Evolutionary conservation across 176 grass and related monocot species (phyloP).

Genomic region (Guadua angustifolia): DNA sequence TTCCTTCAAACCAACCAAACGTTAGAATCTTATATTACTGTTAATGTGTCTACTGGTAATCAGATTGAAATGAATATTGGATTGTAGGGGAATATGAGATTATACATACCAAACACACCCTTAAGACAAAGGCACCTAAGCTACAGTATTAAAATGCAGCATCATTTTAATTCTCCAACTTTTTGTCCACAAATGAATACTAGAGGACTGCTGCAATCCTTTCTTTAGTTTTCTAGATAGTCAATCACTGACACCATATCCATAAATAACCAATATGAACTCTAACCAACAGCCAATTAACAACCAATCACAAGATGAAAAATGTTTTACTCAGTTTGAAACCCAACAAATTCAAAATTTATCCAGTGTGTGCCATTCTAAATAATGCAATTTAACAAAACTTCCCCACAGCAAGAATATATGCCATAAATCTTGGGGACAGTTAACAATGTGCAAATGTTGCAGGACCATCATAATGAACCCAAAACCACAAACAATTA

Average conservation of each 20-base stretch:
- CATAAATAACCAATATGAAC: constrained; percentile 12
- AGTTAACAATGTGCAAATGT: constrained; percentile 5
- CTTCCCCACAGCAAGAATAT: constrained; percentile 5
- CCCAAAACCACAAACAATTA: not conserved
- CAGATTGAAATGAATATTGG: too few species aligned
- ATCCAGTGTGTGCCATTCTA: not conserved
- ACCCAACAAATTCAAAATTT: constrained; percentile 17
- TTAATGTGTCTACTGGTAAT: too few species aligned
- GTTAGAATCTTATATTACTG: too few species aligned
- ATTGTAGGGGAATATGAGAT: too few species aligned
- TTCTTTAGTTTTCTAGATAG: not conserved
- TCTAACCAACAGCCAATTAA: not conserved
- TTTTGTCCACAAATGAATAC: constrained; percentile 5
- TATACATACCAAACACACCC: too few species aligned
- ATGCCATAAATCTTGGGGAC: not conserved
- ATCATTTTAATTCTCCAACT: not conserved
- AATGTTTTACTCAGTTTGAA: not conserved
- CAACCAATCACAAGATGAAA: not conserved
- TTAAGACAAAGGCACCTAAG: not conserved
- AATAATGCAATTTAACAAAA: constrained; percentile 32
- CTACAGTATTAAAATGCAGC: constrained; percentile 20
- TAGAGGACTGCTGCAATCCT: not conserved
- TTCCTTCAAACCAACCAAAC: too few species aligned
- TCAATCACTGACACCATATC: constrained; percentile 1
- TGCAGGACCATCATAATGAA: constrained; percentile 3